Evolutionary conservation across 2,329 filamentous ascomycete species (phyloP).

Genomic region (Diplodia corticola): DNA sequence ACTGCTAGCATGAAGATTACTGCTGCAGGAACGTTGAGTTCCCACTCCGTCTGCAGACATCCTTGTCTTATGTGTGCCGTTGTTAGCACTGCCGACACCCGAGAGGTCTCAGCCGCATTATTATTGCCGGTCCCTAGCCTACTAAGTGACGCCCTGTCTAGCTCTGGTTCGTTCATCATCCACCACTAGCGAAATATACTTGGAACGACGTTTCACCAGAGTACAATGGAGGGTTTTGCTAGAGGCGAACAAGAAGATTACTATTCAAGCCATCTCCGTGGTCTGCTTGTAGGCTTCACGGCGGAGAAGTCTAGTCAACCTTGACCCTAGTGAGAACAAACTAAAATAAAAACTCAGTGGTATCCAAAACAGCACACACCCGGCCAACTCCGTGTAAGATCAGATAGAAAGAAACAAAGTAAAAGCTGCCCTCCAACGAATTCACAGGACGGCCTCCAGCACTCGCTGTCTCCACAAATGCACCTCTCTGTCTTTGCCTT

Average conservation of each 20-base stretch:
- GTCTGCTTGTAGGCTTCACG: background rate
- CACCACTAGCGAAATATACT: too few relatives aligned
- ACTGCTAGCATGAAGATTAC: background rate
- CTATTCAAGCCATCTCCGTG: background rate
- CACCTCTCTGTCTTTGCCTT: slow-evolving; percentile 36
- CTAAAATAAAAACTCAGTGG: background rate
- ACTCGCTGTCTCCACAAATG: slow-evolving; percentile 41
- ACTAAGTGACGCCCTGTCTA: background rate
- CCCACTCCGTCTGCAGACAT: background rate
- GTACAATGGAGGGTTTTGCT: background rate
- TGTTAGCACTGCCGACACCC: background rate
- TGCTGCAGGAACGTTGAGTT: background rate
- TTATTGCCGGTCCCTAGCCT: background rate
- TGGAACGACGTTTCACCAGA: background rate
- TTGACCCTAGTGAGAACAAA: background rate
- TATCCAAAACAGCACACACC: slow-evolving; percentile 8
- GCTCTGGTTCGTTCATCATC: too few relatives aligned
- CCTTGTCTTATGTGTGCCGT: background rate
- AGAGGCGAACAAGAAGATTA: background rate
- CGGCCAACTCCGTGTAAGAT: background rate
- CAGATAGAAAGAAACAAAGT: background rate
- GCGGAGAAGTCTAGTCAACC: background rate
- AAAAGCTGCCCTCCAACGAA: background rate
- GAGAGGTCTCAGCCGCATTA: background rate
- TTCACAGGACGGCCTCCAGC: slow-evolving; percentile 41